These are phyloP conservation scores for Asterochloris erici DNA, from an alignment of 139 green algal genomes.

Conservation along the genomic window DNA sequence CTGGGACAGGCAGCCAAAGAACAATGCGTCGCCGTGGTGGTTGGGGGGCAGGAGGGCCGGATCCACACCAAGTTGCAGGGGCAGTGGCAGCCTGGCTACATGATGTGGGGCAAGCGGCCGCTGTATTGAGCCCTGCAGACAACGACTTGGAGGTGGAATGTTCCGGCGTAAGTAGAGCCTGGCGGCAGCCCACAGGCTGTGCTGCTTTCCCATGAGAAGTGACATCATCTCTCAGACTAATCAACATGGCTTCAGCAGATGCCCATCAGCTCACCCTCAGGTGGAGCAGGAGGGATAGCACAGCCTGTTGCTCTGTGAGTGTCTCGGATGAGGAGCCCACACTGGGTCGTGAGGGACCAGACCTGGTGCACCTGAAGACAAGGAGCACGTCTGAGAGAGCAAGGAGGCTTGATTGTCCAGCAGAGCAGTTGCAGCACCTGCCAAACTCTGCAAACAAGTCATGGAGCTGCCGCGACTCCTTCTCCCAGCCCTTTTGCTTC, in stretches of 20 bases:
- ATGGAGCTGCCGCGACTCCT: no score
- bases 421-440: no score
- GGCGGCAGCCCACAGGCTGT: neutral
- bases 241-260: neutral
- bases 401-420: no score
- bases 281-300: neutral
- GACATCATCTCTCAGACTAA: neutral
- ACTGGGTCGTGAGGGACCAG: no score
- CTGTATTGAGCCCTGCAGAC: neutral
- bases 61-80: conserved; percentile 5
- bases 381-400: no score
- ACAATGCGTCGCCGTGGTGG: neutral
- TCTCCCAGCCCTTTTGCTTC: no score
- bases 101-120: neutral
- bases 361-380: no score
- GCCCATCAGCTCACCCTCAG: neutral
- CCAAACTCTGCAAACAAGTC: no score
- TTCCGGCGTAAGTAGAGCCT: neutral
- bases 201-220: neutral
- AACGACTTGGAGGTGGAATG: neutral
- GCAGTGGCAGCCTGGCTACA: neutral
- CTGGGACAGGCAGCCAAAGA: neutral
- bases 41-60: neutral
- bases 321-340: no score
- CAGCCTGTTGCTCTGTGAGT: neutral